Evolutionary conservation across 2,329 filamentous ascomycete genomes (phyloP).

Genomic region (Xylariaceae sp.): DNA sequence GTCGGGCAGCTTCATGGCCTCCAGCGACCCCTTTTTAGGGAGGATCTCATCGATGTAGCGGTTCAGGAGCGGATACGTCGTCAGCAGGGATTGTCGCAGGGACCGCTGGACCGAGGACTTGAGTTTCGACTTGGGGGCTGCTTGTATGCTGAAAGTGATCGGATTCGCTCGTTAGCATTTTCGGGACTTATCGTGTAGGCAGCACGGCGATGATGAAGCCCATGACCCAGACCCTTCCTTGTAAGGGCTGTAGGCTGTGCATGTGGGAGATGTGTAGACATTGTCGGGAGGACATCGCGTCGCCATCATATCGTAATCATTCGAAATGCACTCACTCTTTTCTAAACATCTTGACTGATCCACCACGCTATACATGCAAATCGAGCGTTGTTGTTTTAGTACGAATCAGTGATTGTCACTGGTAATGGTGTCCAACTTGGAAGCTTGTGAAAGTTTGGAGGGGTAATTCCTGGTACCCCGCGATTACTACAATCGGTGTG

Average conservation of each 20-base stretch:
- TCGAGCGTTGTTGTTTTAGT: constrained; percentile 4
- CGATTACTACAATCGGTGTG: constrained; percentile 9
- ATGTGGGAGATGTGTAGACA: not conserved
- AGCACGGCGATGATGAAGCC: not conserved
- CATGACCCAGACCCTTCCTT: not conserved
- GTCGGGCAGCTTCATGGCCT: constrained; percentile 89
- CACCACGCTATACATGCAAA: not conserved
- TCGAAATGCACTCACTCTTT: constrained; percentile 62
- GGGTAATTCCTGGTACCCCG: constrained; percentile 26
- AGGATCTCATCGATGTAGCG: constrained; percentile 90
- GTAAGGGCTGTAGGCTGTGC: constrained; percentile 3
- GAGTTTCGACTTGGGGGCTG: constrained; percentile 86
- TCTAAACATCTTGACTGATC: constrained; percentile 68
- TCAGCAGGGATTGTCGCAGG: constrained; percentile 74
- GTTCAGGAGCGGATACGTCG: constrained; percentile 78
- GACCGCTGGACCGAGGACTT: constrained; percentile 91
- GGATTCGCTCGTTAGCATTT: not conserved
- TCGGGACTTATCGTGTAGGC: not conserved
- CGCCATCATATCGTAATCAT: not conserved
- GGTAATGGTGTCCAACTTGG: constrained; percentile 15
- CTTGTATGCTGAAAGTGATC: constrained; percentile 53
- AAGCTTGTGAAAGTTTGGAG: constrained; percentile 33
- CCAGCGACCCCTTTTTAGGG: constrained; percentile 88
- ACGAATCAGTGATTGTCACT: not conserved
- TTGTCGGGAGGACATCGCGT: no score